A percentile compares a stretch with the other conserved stretches of the same genome.
phyloP scores from a whole-genome alignment of 108 stramenopile genomes.

The Fistulifera solaris region DNA sequence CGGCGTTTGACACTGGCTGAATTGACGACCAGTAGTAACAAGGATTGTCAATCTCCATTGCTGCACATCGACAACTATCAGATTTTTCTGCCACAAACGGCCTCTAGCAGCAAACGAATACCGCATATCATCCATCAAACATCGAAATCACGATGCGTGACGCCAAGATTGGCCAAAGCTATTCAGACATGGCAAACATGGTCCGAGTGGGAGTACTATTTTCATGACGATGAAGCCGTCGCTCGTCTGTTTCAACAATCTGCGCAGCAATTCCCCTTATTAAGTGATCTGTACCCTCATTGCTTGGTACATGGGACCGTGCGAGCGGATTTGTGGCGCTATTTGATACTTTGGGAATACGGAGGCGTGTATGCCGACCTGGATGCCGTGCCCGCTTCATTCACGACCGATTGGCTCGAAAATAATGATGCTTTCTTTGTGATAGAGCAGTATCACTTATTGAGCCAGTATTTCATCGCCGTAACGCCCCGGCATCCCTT shows the following conservation, averaged over 20 bases:
- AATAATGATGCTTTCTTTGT: constrained; percentile 35
- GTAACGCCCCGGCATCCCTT: constrained; percentile 55
- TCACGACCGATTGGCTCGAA: constrained; percentile 1
- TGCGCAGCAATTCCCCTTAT: constrained; percentile 30
- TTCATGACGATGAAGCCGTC: constrained; percentile 54
- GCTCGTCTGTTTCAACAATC: constrained; percentile 23
- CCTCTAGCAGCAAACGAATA: constrained; percentile 8
- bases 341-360: constrained; percentile 40
- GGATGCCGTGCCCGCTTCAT: constrained; percentile 32
- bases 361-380: constrained; percentile 47
- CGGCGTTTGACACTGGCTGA: no score
- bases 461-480: constrained; percentile 49
- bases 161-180: constrained; percentile 13
- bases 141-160: constrained; percentile 28
- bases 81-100: no score
- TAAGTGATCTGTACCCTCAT: constrained; percentile 15
- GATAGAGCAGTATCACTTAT: constrained; percentile 37
- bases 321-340: constrained; percentile 45
- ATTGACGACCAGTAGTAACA: no score
- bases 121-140: constrained; percentile 37
- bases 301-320: constrained; percentile 22
- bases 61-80: no score
- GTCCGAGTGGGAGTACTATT: constrained; percentile 30
- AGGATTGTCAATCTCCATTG: no score
- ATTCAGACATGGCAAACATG: constrained; percentile 20